Conservation (phyloP, 2,329 filamentous ascomycete genomes). For the Ophiostoma ips region DNA sequence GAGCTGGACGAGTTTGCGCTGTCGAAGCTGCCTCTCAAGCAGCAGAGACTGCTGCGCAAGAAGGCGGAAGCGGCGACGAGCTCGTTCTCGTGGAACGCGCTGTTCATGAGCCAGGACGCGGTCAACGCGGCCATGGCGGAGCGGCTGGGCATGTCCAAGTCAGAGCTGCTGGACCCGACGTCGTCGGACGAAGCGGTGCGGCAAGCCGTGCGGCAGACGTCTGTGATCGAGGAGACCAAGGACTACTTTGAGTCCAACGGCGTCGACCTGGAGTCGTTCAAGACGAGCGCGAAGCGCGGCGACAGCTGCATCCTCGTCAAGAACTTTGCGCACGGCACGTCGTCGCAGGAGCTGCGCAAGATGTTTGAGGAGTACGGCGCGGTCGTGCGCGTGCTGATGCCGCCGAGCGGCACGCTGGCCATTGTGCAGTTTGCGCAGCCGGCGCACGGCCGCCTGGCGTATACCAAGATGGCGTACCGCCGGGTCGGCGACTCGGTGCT, state of each 20-base stretch:
- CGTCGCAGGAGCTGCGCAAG: slow-evolving; percentile 60
- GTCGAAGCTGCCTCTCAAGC: slow-evolving; percentile 84
- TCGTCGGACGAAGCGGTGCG: slow-evolving; percentile 89
- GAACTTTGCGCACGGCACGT: slow-evolving; percentile 80
- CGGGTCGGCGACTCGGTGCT: slow-evolving; percentile 83
- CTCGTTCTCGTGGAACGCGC: slow-evolving; percentile 94
- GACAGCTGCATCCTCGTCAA: slow-evolving; percentile 85
- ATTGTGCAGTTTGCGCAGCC: slow-evolving; percentile 78
- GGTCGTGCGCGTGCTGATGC: slow-evolving; percentile 74
- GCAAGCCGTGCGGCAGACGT: slow-evolving; percentile 83
- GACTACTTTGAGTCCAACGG: slow-evolving; percentile 78
- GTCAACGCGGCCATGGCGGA: slow-evolving; percentile 82
- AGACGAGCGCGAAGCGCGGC: slow-evolving; percentile 59
- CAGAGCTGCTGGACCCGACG: slow-evolving; percentile 86
- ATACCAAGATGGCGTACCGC: slow-evolving; percentile 73
- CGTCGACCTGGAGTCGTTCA: slow-evolving; percentile 85
- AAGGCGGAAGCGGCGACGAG: slow-evolving; percentile 65
- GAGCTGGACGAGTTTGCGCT: slow-evolving; percentile 72
- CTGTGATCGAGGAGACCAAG: slow-evolving; percentile 92
- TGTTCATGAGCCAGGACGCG: slow-evolving; percentile 97
- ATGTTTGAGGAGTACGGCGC: slow-evolving; percentile 79
- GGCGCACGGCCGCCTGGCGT: slow-evolving; percentile 69
- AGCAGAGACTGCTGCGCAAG: slow-evolving; percentile 79
- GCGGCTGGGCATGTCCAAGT: slow-evolving; percentile 78
- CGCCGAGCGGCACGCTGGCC: slow-evolving; percentile 81